phyloP scores from a whole-genome alignment of 768 basidiomycete species.

The Lactarius tabidus region DNA sequence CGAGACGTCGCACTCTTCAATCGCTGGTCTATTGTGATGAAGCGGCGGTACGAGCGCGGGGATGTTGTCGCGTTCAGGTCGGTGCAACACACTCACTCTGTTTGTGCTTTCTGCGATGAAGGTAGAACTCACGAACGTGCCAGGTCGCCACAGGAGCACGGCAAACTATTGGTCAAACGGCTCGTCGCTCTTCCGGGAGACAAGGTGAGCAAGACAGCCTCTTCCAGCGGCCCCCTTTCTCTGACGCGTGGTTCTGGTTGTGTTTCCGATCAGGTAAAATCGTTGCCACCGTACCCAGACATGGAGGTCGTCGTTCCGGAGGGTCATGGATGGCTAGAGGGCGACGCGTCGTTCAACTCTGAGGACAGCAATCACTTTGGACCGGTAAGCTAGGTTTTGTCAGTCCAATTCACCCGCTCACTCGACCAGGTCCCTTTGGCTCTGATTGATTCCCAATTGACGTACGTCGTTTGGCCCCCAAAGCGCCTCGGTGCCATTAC shows the following conservation, averaged over 20 bases:
- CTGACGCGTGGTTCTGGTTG: neutral
- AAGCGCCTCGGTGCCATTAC: constrained; percentile 2
- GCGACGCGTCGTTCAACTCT: constrained; percentile 25
- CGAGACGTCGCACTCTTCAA: constrained; percentile 24
- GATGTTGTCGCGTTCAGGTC: constrained; percentile 24
- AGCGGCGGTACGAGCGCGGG: constrained; percentile 20
- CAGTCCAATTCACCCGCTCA: neutral
- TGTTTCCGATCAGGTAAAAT: constrained; percentile 21
- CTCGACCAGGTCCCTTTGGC: constrained; percentile 20
- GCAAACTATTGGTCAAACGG: constrained; percentile 21
- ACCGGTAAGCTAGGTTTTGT: constrained; percentile 9
- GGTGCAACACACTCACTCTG: neutral
- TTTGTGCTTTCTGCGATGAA: too few relatives aligned
- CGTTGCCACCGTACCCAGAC: constrained; percentile 25
- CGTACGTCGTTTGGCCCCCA: constrained; percentile 17
- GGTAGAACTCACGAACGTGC: neutral
- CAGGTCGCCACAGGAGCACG: constrained; percentile 22
- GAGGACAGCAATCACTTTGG: constrained; percentile 28
- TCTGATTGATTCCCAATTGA: constrained; percentile 15
- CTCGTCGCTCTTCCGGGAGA: constrained; percentile 25
- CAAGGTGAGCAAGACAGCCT: constrained; percentile 11
- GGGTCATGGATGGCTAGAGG: constrained; percentile 26
- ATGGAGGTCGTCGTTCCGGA: constrained; percentile 15
- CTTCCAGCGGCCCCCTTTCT: neutral
- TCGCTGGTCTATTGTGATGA: constrained; percentile 18